Base-by-base conservation (phyloP, 192 early-diverging fungal genomes). In the Coemansia sp. region DNA sequence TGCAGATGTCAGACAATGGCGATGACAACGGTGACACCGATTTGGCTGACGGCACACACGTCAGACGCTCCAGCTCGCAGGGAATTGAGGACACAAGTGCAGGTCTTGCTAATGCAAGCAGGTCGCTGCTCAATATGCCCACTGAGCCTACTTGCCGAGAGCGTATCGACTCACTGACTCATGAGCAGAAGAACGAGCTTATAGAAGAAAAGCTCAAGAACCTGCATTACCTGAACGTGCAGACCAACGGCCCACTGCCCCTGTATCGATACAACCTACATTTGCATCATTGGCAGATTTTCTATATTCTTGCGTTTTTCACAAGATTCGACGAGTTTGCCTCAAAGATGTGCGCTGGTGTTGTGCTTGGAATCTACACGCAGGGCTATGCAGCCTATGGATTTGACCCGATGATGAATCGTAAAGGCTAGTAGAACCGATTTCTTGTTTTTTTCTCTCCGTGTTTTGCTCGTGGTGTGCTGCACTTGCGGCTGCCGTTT, bases 231-330 rank as follows among this genome's bases (percentile, higher is more conserved):
- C 52, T 74, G 32, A 80, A 80, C 20, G 68, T 65, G 8, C 62
- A 59, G 5, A 28, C 58, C 3, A 62, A 54, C 18, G 64, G 59
- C 2, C 25, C 68, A 11, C 42, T 80, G 25, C 77, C 77, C 5
- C 22, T 80, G 48, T 28, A 61, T 32, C 48, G 62, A 18, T 78
- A 58, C 51, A 22, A 40, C n/a, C 68, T 91, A 45, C 91, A 93
- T 68, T 66, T 89, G 49, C 92, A 93, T 68, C 92, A 93, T 63
- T 93, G 92, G 92, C 89, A 91, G 64, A 86, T 93, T 32, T 93
- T 93, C 66, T 93, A 92, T 75, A 83, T 79, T 10, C 72, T 93
- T 16, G 89, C 90, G 2, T 93, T 91, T 60, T 93, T 92, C 63
- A 92, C 91, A 2, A 76, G 92, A 22, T 93, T 92, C 63, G 80